These are phyloP conservation scores for Pythium oligandrum DNA, from an alignment of 352 stramenopile genomes.

Conservation along the genomic window DNA sequence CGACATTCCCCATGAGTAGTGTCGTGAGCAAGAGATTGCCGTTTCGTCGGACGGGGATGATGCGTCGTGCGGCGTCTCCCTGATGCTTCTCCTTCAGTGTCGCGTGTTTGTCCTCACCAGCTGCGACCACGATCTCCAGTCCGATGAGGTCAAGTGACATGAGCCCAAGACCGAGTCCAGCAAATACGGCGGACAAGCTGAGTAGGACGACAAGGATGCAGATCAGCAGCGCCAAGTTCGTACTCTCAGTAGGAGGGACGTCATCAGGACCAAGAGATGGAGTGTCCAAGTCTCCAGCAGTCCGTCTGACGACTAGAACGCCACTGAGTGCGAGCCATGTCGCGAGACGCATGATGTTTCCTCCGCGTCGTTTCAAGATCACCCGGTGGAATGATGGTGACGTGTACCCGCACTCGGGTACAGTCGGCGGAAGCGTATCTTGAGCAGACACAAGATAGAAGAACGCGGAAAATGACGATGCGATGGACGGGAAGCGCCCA, in stretches of 20 bases:
- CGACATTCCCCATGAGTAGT: conserved; percentile 93
- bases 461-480: too few relatives aligned
- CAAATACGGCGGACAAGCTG: conserved; percentile 89
- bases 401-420: too few relatives aligned
- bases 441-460: too few relatives aligned
- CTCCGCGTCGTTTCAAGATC: too few relatives aligned
- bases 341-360: too few relatives aligned
- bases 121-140: conserved; percentile 94
- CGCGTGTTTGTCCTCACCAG: conserved; percentile 81
- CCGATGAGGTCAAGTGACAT: conserved; percentile 97
- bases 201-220: conserved; percentile 54
- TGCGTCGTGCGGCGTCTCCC: conserved; percentile 56
- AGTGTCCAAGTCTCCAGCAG: too few relatives aligned
- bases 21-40: conserved; percentile 97
- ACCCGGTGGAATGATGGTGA: too few relatives aligned
- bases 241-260: not conserved
- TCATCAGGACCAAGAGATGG: not conserved
- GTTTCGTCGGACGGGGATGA: conserved; percentile 89
- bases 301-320: too few relatives aligned
- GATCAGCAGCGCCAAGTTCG: conserved; percentile 38
- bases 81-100: conserved; percentile 62
- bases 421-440: too few relatives aligned
- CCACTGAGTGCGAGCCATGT: too few relatives aligned
- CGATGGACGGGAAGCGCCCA: too few relatives aligned
- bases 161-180: conserved; percentile 93